Evolutionary conservation across 495 filamentous ascomycete genomes (phyloP), one percentile per base, ranked within the genome.

Genomic region (Penicillium nucicola): DNA sequence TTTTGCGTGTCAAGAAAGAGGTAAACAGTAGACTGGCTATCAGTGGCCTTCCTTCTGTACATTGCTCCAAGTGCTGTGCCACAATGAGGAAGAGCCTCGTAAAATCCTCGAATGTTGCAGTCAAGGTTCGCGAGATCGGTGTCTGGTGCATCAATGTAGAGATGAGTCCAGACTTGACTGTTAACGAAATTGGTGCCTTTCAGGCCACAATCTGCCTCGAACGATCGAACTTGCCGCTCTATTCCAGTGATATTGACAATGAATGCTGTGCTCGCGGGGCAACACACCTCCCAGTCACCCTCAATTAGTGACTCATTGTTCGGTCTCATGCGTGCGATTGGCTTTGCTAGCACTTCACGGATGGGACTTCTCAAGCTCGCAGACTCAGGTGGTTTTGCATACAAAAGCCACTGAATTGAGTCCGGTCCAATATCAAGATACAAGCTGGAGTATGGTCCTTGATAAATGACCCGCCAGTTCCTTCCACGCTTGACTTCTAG

Each of bases 1-100:
- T 70, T 75, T 3, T 68, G 64, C 0, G 79, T 78, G 33, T 92
- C 86, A 37, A 87, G 69, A 64, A 89, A 90, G 15, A 92, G 66
- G 51, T 78, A 92, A 4, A 87, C 25, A 0, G 68, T 50, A 28
- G 63, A 53, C 4, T 56, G 50, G 13, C 48, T 37, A 5, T 52
- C 43, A 5, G 32, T 47, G 4, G 45, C 46, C 18, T 55, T 39
- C 22, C 64, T 61, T 48, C 68, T 77, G 49, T 88, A 83, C 8
- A 92, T 69, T 28, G 74, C 72, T 7, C 75, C 70, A 35, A 69
- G 75, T 0, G 90, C 78, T 3, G 83, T 89, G 13, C 87, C 90
- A 58, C 90, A 95, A 2, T 82, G 51, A 2, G 77, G 81, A 8
- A 79, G 62, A 13, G 77, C 69, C 1, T 67, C 34, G 60, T 90